phyloP scores from a whole-genome alignment of 257 asterid species.

The Salvia miltiorrhiza region DNA sequence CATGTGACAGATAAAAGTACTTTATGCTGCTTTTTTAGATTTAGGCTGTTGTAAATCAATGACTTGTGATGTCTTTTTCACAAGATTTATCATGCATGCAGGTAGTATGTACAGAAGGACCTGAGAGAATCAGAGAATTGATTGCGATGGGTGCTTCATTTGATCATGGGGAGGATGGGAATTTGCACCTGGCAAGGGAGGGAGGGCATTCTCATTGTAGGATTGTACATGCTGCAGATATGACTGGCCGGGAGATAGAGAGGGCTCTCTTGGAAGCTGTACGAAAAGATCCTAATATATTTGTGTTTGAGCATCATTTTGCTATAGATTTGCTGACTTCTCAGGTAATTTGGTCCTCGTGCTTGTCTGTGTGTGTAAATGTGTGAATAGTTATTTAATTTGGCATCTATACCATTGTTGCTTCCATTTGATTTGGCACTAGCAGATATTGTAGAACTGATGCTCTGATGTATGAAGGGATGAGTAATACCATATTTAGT shows the following conservation, averaged over 20 bases:
- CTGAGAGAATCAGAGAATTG: conserved; percentile 89
- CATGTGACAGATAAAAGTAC: neutral
- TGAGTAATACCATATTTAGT: neutral
- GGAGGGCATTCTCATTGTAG: conserved; percentile 98
- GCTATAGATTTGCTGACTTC: conserved; percentile 91
- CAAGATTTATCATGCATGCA: conserved; percentile 29
- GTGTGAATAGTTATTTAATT: neutral
- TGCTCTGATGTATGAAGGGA: neutral
- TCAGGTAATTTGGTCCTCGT: conserved; percentile 44
- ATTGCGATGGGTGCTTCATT: conserved; percentile 99
- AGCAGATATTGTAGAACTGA: neutral
- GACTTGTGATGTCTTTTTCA: conserved; percentile 12
- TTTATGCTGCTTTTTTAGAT: neutral
- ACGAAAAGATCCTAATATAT: conserved; percentile 72
- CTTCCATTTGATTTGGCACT: neutral
- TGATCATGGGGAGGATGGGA: conserved; percentile 99
- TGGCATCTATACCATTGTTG: neutral
- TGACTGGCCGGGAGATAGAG: conserved; percentile 97
- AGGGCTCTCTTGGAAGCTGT: conserved; percentile 93
- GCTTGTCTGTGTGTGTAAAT: neutral
- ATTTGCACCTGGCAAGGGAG: conserved; percentile 94
- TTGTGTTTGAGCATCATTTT: conserved; percentile 85
- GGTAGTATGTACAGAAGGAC: conserved; percentile 99
- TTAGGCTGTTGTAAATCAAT: neutral
- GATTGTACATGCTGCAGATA: conserved; percentile 97